Percentiles rank a stretch among this genome's conserved stretches.
Conservation (phyloP, 2,329 filamentous ascomycete species). For the Sarocladium brachiariae region DNA sequence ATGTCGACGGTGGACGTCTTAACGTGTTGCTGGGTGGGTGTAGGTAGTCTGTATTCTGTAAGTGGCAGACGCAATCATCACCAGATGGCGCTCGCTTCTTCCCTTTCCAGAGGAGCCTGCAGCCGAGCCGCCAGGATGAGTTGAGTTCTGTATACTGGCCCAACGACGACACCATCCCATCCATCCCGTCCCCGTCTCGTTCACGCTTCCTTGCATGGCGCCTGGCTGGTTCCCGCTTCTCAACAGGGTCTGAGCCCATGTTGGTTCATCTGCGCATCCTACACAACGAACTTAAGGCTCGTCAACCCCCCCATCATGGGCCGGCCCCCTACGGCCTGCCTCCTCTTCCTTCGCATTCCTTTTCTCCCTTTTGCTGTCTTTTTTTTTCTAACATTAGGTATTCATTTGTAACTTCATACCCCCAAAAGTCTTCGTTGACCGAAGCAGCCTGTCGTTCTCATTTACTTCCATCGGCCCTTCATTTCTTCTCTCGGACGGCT, state of each 20-base stretch:
- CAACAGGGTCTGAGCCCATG: background rate
- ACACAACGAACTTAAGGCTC: slow-evolving; percentile 13
- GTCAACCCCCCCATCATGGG: slow-evolving; percentile 9
- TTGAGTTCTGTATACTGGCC: background rate
- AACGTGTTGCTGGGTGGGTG: no score
- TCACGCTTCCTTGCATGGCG: slow-evolving; percentile 1
- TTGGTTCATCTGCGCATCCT: background rate
- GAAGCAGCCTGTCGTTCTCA: slow-evolving; percentile 35
- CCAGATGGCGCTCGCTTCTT: no score
- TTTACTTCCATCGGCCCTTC: slow-evolving; percentile 12
- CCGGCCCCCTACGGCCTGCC: slow-evolving; percentile 16
- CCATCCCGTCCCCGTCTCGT: background rate
- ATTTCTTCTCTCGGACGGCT: slow-evolving; percentile 23
- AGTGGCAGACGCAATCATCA: no score
- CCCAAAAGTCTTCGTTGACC: slow-evolving; percentile 35
- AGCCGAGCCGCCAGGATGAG: background rate
- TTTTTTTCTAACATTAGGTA: slow-evolving; percentile 14
- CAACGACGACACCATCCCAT: background rate
- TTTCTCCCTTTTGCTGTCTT: slow-evolving; percentile 21
- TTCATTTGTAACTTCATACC: slow-evolving; percentile 13
- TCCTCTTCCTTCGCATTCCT: slow-evolving; percentile 27
- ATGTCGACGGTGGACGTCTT: no score
- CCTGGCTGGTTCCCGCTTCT: background rate
- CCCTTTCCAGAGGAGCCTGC: background rate
- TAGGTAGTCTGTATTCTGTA: no score